phyloP scores from a whole-genome alignment of 371 early-diverging fungal species.

The Sporodiniella umbellata region DNA sequence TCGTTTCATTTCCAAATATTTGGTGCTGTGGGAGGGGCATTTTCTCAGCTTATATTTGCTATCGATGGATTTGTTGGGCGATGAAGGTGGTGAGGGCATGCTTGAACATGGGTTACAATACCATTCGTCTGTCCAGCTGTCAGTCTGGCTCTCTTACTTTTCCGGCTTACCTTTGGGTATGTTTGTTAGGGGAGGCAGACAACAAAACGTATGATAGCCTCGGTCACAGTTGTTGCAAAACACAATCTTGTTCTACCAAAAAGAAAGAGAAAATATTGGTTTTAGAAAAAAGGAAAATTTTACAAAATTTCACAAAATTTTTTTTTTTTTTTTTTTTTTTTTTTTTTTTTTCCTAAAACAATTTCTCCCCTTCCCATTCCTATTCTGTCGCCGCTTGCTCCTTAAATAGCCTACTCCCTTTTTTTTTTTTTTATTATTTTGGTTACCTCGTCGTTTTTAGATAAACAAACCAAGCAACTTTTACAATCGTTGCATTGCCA shows the following conservation, averaged over 20 bases:
- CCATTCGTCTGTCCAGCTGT: constrained; percentile 32
- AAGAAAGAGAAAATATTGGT: constrained; percentile 3
- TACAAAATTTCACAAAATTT: neutral
- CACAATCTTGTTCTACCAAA: constrained; percentile 26
- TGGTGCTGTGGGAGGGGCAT: constrained; percentile 14
- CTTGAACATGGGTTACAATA: constrained; percentile 31
- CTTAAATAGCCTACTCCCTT: too few relatives aligned
- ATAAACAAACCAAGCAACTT: constrained; percentile 35
- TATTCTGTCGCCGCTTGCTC: too few relatives aligned
- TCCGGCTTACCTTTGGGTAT: constrained; percentile 44
- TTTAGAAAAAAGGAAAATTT: neutral
- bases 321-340: neutral
- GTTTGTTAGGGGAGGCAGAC: constrained; percentile 21
- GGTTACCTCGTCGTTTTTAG: constrained; percentile 39
- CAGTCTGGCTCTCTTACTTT: too few relatives aligned
- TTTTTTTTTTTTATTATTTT: neutral
- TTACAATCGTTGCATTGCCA: constrained; percentile 49
- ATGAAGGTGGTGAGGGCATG: constrained; percentile 23
- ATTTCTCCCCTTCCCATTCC: too few relatives aligned
- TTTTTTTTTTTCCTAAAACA: neutral
- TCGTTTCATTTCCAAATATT: constrained; percentile 12
- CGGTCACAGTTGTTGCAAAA: constrained; percentile 37
- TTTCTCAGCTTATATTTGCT: constrained; percentile 11
- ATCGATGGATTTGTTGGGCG: neutral
- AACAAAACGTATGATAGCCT: constrained; percentile 36